phyloP scores from a whole-genome alignment of 768 basidiomycete species.

The Candolleomyces aberdarensis region DNA sequence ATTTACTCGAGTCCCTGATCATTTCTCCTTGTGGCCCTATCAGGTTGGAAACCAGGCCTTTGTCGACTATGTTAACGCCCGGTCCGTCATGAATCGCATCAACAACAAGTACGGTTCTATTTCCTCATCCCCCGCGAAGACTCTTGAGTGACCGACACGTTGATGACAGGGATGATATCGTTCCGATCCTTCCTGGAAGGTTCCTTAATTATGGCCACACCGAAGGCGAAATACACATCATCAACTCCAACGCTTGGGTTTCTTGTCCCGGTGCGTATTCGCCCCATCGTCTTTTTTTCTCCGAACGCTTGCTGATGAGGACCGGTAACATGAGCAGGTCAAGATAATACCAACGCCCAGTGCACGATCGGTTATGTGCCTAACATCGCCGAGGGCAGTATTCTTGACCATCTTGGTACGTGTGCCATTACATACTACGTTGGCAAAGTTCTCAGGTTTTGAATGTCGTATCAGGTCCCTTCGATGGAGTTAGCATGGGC shows the following conservation, averaged over 20 bases:
- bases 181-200: constrained; percentile 57
- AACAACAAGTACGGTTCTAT: constrained; percentile 30
- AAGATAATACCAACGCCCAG: constrained; percentile 53
- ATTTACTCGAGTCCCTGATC: constrained; percentile 24
- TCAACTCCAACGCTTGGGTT: constrained; percentile 33
- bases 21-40: constrained; percentile 10
- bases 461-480: constrained; percentile 4
- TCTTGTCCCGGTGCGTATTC: constrained; percentile 27
- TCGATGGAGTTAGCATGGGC: neutral
- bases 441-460: too few relatives aligned
- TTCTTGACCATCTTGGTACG: constrained; percentile 46
- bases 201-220: constrained; percentile 49
- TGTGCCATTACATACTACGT: neutral
- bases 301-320: neutral
- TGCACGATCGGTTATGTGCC: constrained; percentile 57
- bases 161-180: constrained; percentile 26
- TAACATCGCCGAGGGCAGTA: constrained; percentile 45
- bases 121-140: neutral
- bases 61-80: constrained; percentile 43
- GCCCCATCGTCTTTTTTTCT: neutral
- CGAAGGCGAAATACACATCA: constrained; percentile 52
- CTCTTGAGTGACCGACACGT: neutral
- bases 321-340: constrained; percentile 19
- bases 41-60: constrained; percentile 46
- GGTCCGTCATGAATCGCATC: constrained; percentile 38